Evolutionary conservation across 805 yeast genomes (phyloP).

Genomic region (Candida methanosorbosa): DNA sequence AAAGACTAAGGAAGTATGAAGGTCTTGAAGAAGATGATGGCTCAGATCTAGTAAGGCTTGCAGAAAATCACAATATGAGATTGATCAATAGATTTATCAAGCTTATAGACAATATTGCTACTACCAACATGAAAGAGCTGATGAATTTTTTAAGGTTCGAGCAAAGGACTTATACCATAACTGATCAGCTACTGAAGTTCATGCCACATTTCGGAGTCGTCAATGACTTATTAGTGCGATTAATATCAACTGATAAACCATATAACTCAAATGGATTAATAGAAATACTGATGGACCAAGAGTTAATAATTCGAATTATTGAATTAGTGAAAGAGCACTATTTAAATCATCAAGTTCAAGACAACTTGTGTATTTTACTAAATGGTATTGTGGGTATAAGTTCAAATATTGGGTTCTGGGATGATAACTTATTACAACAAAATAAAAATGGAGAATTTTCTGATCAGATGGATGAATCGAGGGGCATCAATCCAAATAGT

Average conservation of each 20-base stretch:
- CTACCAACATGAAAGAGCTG: slow-evolving; percentile 73
- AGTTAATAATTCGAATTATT: slow-evolving; percentile 57
- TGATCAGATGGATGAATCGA: slow-evolving; percentile 22
- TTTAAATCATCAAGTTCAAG: slow-evolving; percentile 25
- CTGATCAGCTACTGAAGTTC: slow-evolving; percentile 68
- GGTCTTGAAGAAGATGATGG: neutral
- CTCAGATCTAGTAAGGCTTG: neutral
- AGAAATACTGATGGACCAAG: slow-evolving; percentile 62
- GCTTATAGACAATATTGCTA: slow-evolving; percentile 75
- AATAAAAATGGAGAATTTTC: slow-evolving; percentile 35
- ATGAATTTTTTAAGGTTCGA: slow-evolving; percentile 53
- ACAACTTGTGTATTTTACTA: slow-evolving; percentile 58
- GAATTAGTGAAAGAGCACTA: slow-evolving; percentile 45
- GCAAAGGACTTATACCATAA: slow-evolving; percentile 33
- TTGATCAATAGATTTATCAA: slow-evolving; percentile 53
- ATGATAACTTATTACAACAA: slow-evolving; percentile 8
- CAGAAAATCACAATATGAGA: slow-evolving; percentile 19
- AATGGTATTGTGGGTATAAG: slow-evolving; percentile 71
- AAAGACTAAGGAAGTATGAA: neutral
- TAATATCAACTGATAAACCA: slow-evolving; percentile 86
- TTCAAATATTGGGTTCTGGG: slow-evolving; percentile 29
- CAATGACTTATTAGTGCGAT: slow-evolving; percentile 80
- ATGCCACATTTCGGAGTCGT: slow-evolving; percentile 76
- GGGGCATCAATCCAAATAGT: slow-evolving; percentile 37
- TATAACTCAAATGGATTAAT: slow-evolving; percentile 82